Evolutionary conservation across 768 basidiomycete species (phyloP), one percentile per base, ranked within the genome.

Genomic region (Amanita thiersii): DNA sequence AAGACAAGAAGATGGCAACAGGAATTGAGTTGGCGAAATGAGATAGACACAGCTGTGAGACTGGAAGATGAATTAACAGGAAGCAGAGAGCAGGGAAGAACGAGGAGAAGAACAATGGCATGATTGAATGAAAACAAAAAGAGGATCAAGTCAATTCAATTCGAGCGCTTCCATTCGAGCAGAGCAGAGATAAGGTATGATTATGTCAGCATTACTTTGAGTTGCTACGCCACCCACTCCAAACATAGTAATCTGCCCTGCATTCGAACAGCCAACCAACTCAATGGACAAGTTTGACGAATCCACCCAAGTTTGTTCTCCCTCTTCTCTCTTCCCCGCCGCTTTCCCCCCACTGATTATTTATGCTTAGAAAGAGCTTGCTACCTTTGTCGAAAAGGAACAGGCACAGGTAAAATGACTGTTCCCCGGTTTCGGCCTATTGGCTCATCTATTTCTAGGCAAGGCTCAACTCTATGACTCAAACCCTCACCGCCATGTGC

Each of bases 401-500:
- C 89, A 92, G 57, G 77, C 80, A 1, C 82, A 86, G 63, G 83
- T 85, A 32, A 69, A 59, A 37, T 28, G 37, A 17, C n/a, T 23
- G 21, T 31, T 36, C 17, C 38, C 32, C 18, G 41, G 28, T 21
- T 24, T 24, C 12, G 15, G 34, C 17, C 15, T 23, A 15, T 47
- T 39, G 48, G 43, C 45, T 48, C 31, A 11, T 39, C 41, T 35
- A 32, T 49, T 21, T 45, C 38, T 44, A 70, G 66, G 71, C 71
- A 14, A 68, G 63, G 47, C 51, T 88, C 37, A 76, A 89, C 51
- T 64, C 74, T 18, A 66, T 74, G 20, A 79, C 92, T 31, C 89
- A 90, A 47, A 75, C 68, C 37, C 72, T 92, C 50, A 92, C 91
- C 12, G 73, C 74, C 53, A 79, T 80, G 64, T 92, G 90, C 59